Evolutionary conservation across 306 rosid species (phyloP).

Genomic region (Parietaria judaica): DNA sequence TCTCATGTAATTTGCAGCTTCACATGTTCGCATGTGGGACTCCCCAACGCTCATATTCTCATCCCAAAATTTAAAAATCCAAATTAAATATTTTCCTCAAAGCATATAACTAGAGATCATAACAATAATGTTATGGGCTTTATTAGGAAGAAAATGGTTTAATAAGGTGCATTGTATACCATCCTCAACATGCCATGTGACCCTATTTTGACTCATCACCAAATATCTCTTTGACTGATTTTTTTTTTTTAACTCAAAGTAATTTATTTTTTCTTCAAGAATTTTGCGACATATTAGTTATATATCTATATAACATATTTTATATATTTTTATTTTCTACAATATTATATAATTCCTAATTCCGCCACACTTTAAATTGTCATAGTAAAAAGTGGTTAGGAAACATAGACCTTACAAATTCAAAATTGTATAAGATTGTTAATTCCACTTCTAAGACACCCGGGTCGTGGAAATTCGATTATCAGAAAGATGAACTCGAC

Average conservation of each 20-base stretch:
- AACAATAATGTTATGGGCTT: conserved; percentile 3
- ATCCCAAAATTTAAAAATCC: conserved; percentile 29
- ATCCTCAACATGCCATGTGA: conserved; percentile 49
- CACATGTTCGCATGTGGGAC: conserved; percentile 70
- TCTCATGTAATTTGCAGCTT: conserved; percentile 16
- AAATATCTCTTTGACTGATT: conserved; percentile 29
- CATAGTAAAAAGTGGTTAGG: no score
- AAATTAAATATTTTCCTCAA: background rate
- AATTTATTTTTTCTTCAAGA: background rate
- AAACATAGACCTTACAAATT: no score
- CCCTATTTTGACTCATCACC: conserved; percentile 47
- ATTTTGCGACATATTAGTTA: background rate
- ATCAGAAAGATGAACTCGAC: background rate
- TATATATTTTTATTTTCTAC: no score
- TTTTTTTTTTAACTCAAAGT: no score
- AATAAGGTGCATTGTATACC: conserved; percentile 26
- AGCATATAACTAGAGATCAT: background rate
- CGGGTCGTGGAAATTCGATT: no score
- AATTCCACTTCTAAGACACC: no score
- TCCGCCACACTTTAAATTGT: background rate
- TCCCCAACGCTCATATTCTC: conserved; percentile 23
- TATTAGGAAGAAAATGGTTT: background rate
- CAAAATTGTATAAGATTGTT: no score
- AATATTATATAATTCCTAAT: background rate
- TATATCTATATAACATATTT: background rate